A percentile compares a stretch with the other conserved stretches of the same genome.
These are phyloP conservation scores for Saitoella complicata DNA, from an alignment of 805 yeast species.

Conservation along the genomic window DNA sequence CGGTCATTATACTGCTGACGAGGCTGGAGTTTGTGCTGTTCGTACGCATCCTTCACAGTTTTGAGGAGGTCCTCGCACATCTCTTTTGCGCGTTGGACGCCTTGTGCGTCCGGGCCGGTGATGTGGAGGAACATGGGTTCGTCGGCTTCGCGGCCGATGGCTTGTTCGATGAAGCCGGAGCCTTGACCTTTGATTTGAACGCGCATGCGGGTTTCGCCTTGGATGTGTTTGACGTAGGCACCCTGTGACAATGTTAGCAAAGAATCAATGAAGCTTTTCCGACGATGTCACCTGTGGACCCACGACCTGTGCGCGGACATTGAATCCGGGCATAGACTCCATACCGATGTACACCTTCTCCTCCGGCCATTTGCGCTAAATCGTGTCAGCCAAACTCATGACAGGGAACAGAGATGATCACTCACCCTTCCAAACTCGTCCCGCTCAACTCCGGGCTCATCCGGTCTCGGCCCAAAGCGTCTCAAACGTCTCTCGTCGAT, in stretches of 20 bases:
- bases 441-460: not conserved
- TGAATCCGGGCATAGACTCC: constrained; percentile 15
- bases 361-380: constrained; percentile 12
- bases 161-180: constrained; percentile 20
- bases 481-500: constrained; percentile 18
- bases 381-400: not conserved
- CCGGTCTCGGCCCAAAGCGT: constrained; percentile 6
- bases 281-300: constrained; percentile 14
- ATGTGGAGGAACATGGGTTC: constrained; percentile 20
- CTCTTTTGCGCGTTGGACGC: constrained; percentile 15
- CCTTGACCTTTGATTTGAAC: constrained; percentile 24
- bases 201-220: constrained; percentile 18
- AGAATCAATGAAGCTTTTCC: too few relatives aligned
- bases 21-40: not conserved
- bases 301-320: constrained; percentile 20
- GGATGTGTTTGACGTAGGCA: constrained; percentile 23
- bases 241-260: constrained; percentile 9
- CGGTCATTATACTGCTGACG: not conserved
- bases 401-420: not conserved
- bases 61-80: constrained; percentile 16
- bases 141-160: constrained; percentile 19
- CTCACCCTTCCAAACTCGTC: not conserved
- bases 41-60: constrained; percentile 11
- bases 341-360: constrained; percentile 14
- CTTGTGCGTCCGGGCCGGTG: constrained; percentile 15